Evolutionary conservation across 2,329 filamentous ascomycete genomes (phyloP).

Genomic region (Coniella vitis): DNA sequence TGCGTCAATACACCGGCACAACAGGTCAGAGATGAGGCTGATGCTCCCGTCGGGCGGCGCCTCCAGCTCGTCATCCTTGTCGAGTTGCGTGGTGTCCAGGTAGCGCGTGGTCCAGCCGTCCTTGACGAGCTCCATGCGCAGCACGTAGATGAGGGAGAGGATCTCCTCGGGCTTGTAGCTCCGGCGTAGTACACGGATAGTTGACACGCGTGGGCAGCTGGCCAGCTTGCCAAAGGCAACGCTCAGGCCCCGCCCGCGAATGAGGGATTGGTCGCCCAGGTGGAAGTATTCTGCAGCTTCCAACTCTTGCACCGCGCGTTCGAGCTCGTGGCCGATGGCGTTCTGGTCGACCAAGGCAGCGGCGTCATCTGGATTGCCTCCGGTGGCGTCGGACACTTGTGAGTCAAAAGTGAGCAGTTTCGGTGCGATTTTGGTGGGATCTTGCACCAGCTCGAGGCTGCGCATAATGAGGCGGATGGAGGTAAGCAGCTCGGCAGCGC

Average conservation of each 20-base stretch:
- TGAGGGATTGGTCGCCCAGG: constrained; percentile 55
- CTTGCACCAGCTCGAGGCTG: constrained; percentile 56
- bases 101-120: constrained; percentile 73
- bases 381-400: constrained; percentile 18
- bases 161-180: constrained; percentile 61
- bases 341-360: constrained; percentile 25
- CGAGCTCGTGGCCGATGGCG: constrained; percentile 46
- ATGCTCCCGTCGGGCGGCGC: constrained; percentile 61
- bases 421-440: constrained; percentile 27
- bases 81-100: constrained; percentile 48
- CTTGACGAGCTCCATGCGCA: constrained; percentile 65
- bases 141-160: constrained; percentile 62
- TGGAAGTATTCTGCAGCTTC: constrained; percentile 58
- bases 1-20: constrained; percentile 68
- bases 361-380: constrained; percentile 23
- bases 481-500: constrained; percentile 58
- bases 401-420: constrained; percentile 16
- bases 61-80: constrained; percentile 36
- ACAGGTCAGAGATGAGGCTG: constrained; percentile 61
- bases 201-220: constrained; percentile 52
- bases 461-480: constrained; percentile 61
- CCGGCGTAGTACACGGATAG: constrained; percentile 57
- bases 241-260: constrained; percentile 58
- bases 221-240: constrained; percentile 64
- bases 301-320: constrained; percentile 57